A percentile compares a stretch with the other conserved stretches of the same genome.
These are phyloP conservation scores for Chalaropsis thielavioides DNA, from an alignment of 2,329 filamentous ascomycete species.

Conservation along the genomic window DNA sequence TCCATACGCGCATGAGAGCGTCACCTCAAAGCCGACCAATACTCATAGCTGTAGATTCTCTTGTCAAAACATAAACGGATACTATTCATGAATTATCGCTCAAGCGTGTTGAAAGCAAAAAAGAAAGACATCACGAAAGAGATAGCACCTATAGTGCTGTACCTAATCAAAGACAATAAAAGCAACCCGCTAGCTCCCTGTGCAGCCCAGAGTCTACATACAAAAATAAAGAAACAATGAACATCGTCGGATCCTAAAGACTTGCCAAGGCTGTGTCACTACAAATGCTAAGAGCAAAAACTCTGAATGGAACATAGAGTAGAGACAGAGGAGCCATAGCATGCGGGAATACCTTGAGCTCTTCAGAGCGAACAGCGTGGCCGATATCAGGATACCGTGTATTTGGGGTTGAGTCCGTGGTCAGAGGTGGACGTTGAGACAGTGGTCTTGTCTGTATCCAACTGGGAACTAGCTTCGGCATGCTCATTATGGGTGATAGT, in stretches of 20 bases:
- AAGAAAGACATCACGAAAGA: background rate
- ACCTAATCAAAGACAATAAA: background rate
- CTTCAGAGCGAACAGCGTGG: background rate
- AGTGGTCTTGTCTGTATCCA: background rate
- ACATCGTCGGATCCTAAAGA: background rate
- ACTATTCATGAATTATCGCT: constrained; percentile 3
- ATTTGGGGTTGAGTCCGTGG: background rate
- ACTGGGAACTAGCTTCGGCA: background rate
- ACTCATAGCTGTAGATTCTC: background rate
- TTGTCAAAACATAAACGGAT: background rate
- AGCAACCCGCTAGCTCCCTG: background rate
- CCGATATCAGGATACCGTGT: background rate
- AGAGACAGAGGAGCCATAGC: background rate
- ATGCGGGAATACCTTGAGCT: background rate
- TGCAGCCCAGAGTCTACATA: background rate
- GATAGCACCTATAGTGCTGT: background rate
- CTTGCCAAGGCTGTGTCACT: background rate
- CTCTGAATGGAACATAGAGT: background rate
- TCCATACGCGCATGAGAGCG: no score
- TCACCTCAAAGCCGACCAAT: background rate
- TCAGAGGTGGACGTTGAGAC: background rate
- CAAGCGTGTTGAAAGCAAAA: background rate
- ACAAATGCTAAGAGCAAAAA: background rate
- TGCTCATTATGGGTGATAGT: constrained; percentile 12
- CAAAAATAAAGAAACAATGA: background rate